Evolutionary conservation across 176 grass and related monocot genomes (phyloP), one percentile per base, ranked within the genome.

Genomic region (Carex scoparia): DNA sequence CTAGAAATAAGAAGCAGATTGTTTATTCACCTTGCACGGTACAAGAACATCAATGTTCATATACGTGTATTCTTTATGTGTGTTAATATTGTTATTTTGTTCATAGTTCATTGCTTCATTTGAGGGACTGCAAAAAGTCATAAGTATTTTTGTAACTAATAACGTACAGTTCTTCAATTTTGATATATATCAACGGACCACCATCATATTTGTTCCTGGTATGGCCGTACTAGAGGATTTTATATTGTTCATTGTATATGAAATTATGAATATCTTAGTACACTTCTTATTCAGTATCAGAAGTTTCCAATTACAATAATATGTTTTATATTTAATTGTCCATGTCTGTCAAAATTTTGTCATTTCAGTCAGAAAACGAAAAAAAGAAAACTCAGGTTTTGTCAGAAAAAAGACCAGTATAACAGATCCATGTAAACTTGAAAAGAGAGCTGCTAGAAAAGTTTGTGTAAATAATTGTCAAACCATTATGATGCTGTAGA

Each of bases 51-150:
- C 73, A 16, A 56, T 57, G 53, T 57, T 55, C 51, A 32, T 78
- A 57, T 78, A 33, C 53, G 13, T 48, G 46, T 55, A 78, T 78
- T 56, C 74, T 78, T 78, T 78, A 57, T 11, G 12, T 78, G 32
- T 78, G 28, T 78, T 78, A 40, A 40, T 40, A 78, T 33, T 78
- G 51, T 57, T 56, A 27, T 53, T 77, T 55, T 78, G 51, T 78
- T 78, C 74, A 56, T 78, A 32, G 74, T 78, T 57, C 51, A 78
- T 78, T 33, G 27, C 74, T 77, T 57, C 73, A 56, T 56, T 78
- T 31, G 51, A 63, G 49, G 2, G 51, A 78, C 27, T 55, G 27
- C 48, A 49, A 55, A 53, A 55, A 56, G 74, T 49, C 74, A 44
- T 16, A 2, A 78, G 57, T 28, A n/a, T 15, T 37, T 72, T 57